Evolutionary conservation across 306 rosid species (phyloP).

Genomic region (Vigna unguiculata): DNA sequence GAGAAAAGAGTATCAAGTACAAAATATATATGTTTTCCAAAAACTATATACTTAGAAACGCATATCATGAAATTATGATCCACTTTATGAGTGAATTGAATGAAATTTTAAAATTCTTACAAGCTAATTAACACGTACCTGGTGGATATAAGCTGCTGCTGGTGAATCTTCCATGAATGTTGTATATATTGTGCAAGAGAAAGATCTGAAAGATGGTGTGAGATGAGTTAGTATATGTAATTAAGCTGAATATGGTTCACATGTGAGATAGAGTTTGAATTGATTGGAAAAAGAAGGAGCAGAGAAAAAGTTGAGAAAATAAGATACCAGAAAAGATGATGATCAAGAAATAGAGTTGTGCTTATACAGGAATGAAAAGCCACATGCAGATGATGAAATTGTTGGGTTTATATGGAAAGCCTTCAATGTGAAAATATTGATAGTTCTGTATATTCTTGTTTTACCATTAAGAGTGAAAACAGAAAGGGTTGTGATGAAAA

Average conservation of each 20-base stretch:
- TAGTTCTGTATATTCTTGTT: no score
- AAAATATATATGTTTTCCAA: no score
- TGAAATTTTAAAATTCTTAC: background rate
- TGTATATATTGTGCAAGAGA: background rate
- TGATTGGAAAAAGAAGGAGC: background rate
- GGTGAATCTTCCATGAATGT: slow-evolving; percentile 58
- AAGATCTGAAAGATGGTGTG: slow-evolving; percentile 4
- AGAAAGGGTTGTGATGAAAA: no score
- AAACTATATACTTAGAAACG: background rate
- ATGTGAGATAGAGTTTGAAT: background rate
- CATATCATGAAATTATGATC: background rate
- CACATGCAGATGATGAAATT: slow-evolving; percentile 1
- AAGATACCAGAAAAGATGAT: background rate
- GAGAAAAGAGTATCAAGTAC: no score
- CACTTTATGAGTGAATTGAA: background rate
- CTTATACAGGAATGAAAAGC: background rate
- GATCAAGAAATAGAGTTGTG: background rate
- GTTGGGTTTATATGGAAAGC: slow-evolving; percentile 29
- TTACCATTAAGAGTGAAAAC: no score
- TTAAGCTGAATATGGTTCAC: background rate
- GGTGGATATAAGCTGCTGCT: slow-evolving; percentile 77
- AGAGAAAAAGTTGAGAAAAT: slow-evolving; percentile 1
- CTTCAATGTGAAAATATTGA: background rate
- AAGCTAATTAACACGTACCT: slow-evolving; percentile 53
- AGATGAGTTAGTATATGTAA: background rate